Conservation (phyloP, 2,329 filamentous ascomycete genomes). For the Fusarium sp. region DNA sequence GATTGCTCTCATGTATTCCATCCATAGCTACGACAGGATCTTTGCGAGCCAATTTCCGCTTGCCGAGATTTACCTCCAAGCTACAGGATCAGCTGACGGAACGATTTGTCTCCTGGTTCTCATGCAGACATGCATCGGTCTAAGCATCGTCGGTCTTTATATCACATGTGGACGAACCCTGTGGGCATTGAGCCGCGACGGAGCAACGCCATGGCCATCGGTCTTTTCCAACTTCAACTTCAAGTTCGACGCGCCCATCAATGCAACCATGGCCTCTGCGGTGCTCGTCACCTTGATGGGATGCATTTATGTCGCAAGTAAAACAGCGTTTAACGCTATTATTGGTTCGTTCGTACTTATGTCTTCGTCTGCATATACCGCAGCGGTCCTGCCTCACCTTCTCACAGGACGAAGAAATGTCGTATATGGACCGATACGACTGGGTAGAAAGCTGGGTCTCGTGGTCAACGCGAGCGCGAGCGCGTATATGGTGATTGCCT, state of each 20-base stretch:
- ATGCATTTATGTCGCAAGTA: neutral
- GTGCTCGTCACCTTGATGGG: neutral
- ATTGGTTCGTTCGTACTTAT: neutral
- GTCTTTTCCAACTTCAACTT: neutral
- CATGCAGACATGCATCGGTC: neutral
- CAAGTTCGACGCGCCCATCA: neutral
- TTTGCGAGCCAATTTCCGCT: neutral
- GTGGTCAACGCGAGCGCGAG: neutral
- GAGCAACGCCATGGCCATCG: neutral
- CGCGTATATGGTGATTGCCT: neutral
- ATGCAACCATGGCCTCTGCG: neutral
- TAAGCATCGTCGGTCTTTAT: neutral
- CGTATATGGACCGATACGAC: neutral
- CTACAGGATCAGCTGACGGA: neutral
- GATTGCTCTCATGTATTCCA: neutral
- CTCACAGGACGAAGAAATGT: neutral
- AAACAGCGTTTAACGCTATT: neutral
- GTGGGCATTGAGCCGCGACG: neutral
- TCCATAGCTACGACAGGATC: neutral
- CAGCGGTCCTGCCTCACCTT: neutral
- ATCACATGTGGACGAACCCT: neutral
- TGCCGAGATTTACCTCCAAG: neutral
- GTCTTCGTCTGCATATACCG: neutral
- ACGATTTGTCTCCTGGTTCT: neutral
- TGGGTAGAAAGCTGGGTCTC: accelerated